These are phyloP conservation scores for Zasmidium citrigriseum DNA, from an alignment of 2,329 filamentous ascomycete genomes.

Conservation along the genomic window DNA sequence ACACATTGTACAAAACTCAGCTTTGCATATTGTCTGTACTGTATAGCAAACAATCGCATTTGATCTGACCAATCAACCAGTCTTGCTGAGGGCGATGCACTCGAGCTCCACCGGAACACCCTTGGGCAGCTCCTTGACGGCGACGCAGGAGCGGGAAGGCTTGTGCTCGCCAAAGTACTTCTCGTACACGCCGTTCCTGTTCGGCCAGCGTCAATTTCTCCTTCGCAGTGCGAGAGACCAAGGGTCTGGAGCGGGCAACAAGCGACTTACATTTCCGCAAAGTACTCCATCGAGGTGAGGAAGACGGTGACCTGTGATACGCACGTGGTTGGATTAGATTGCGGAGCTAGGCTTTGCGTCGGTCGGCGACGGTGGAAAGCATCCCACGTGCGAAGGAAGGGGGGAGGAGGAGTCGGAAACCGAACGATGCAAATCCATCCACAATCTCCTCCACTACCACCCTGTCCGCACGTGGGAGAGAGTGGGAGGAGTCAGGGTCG, in stretches of 20 bases:
- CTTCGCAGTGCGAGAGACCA: background rate
- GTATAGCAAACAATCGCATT: background rate
- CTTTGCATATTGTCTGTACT: background rate
- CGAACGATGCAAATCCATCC: background rate
- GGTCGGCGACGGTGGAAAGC: background rate
- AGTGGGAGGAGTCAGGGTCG: too few relatives aligned
- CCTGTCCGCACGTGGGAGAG: background rate
- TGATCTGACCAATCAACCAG: slow-evolving; percentile 2
- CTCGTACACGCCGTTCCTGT: slow-evolving; percentile 74
- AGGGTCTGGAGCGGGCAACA: background rate
- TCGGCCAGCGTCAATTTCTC: background rate
- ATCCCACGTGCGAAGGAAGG: slow-evolving; percentile 1
- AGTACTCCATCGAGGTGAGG: slow-evolving; percentile 87
- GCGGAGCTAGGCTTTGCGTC: background rate
- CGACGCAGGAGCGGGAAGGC: slow-evolving; percentile 86
- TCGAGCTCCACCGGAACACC: slow-evolving; percentile 88
- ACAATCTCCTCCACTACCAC: background rate
- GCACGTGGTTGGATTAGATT: background rate
- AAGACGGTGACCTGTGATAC: slow-evolving; percentile 63
- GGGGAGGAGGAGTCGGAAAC: background rate
- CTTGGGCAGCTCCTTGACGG: slow-evolving; percentile 85
- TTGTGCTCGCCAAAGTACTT: slow-evolving; percentile 75
- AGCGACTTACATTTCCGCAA: slow-evolving; percentile 63
- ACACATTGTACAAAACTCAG: slow-evolving; percentile 1
- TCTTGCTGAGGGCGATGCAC: slow-evolving; percentile 65